Percentiles rank a stretch among this genome's conserved stretches.
Evolutionary conservation across 2,329 filamentous ascomycete genomes (phyloP).

Genomic region (Trematosphaeria pertusa): DNA sequence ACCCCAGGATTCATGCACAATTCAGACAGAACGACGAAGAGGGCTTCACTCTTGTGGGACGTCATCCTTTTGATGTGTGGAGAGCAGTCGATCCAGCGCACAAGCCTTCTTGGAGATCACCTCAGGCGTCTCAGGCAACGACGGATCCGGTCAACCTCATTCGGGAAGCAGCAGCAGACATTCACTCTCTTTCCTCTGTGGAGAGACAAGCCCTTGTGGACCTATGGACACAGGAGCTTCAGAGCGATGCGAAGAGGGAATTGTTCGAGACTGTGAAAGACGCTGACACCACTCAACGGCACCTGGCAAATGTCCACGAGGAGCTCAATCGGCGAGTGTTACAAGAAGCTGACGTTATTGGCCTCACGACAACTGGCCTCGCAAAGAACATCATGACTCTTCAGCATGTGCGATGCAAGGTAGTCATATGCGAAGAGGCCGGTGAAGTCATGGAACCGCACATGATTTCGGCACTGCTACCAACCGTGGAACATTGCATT

Average conservation of each 20-base stretch:
- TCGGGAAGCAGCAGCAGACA: slow-evolving; percentile 11
- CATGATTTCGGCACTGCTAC: slow-evolving; percentile 65
- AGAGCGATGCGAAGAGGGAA: slow-evolving; percentile 14
- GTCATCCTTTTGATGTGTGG: slow-evolving; percentile 35
- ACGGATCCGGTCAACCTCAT: slow-evolving; percentile 6
- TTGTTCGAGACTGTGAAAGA: slow-evolving; percentile 20
- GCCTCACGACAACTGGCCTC: slow-evolving; percentile 66
- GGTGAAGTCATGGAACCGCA: slow-evolving; percentile 73
- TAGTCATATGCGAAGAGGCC: slow-evolving; percentile 72
- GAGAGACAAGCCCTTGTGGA: slow-evolving; percentile 22
- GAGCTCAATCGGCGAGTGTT: slow-evolving; percentile 52
- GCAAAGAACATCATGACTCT: slow-evolving; percentile 62
- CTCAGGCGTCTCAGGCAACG: too few species aligned
- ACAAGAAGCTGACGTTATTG: slow-evolving; percentile 59
- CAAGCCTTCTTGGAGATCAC: too few species aligned
- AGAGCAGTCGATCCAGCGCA: too few species aligned
- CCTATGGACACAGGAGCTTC: slow-evolving; percentile 25
- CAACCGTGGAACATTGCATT: slow-evolving; percentile 66
- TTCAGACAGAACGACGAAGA: slow-evolving; percentile 24
- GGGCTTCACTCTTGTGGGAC: slow-evolving; percentile 24
- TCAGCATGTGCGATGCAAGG: slow-evolving; percentile 58
- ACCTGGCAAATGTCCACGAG: slow-evolving; percentile 32
- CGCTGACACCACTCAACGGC: slow-evolving; percentile 12
- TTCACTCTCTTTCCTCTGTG: slow-evolving; percentile 13
- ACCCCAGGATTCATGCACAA: slow-evolving; percentile 26